Base-by-base conservation (phyloP, 805 yeast species). In the Teunomyces gatunensis region DNA sequence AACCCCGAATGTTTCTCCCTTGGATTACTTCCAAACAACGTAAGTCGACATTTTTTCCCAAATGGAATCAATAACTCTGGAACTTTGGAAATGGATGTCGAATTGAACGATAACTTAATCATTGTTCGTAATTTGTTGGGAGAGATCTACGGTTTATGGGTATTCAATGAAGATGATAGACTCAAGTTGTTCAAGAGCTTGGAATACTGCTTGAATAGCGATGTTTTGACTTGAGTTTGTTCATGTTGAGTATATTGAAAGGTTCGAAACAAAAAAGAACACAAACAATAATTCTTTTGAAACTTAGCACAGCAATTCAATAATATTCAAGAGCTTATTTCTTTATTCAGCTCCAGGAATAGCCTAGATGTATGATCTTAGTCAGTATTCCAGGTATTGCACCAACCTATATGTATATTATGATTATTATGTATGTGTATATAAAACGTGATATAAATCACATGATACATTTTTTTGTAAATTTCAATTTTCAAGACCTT, bases 91-190 rank as follows among this genome's bases (percentile, higher is more conserved):
- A 78, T 85, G 78, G 81, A 83, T 42, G 81, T 83, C 32, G 92
- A 87, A 54, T 75, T 80, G 49, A 81, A 82, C 52, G 88, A 82
- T 48, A 85, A 84, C 47, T 72, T 86, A 59, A 79, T 87, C 35
- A 87, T 87, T 46, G 78, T 87, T 17, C 83, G 83, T 60, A 84
- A 82, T 57, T 68, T 84, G 44, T 68, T 78, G 44, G 89, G 86
- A 18, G 87, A 84, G 39, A 84, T 86, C 10, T 87, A 77, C 61
- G 95, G 95, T 1, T 68, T 87, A 42, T 87, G 94, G 94, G 75
- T 87, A 17, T 87, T 84, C 59, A 81, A 85, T 47, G 83, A 77
- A 39, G 79, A 75, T 6, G 91, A 86, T 57, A 73, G 92, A 62
- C 76, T 75, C 39, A 78, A 79, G 54, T 68, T 87, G 36, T 79